Percentiles rank a stretch among this genome's conserved stretches.
phyloP scores from a whole-genome alignment of 2,329 filamentous ascomycete species.

The Alternaria incomplexa region DNA sequence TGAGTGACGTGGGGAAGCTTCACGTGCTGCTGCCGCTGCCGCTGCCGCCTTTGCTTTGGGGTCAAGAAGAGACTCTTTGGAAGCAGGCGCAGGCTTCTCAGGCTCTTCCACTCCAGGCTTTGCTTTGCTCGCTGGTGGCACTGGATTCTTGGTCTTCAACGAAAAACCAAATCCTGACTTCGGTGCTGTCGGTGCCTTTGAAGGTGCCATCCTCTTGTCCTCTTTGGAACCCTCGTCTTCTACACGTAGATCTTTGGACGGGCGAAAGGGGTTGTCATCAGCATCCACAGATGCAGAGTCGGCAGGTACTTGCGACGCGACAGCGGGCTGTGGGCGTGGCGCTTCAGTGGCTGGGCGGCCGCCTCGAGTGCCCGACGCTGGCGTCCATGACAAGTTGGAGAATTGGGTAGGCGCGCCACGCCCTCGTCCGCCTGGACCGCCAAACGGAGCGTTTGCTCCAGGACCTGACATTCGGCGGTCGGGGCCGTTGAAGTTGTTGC shows the following conservation, averaged over 20 bases:
- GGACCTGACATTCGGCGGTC: conserved; percentile 56
- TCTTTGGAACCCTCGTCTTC: conserved; percentile 66
- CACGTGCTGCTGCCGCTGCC: conserved; percentile 42
- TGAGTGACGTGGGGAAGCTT: conserved; percentile 25
- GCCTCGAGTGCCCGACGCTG: conserved; percentile 61
- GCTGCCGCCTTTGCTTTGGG: conserved; percentile 48
- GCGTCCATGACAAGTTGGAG: conserved; percentile 75
- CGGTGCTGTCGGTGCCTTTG: conserved; percentile 60
- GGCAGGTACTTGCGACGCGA: conserved; percentile 14
- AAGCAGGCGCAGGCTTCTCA: conserved; percentile 39
- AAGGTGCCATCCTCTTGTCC: conserved; percentile 59
- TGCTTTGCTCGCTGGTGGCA: conserved; percentile 59
- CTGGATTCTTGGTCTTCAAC: conserved; percentile 75
- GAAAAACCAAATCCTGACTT: conserved; percentile 80
- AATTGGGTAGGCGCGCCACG: conserved; percentile 60
- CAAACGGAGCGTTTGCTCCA: conserved; percentile 50
- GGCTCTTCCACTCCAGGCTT: conserved; percentile 55
- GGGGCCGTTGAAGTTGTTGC: conserved; percentile 54
- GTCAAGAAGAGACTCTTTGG: conserved; percentile 50
- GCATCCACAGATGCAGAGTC: conserved; percentile 55
- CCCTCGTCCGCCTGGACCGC: conserved; percentile 57
- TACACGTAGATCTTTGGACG: conserved; percentile 68
- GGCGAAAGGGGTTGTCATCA: conserved; percentile 66
- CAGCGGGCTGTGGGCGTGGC: conserved; percentile 34
- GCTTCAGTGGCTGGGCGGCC: conserved; percentile 53